These are phyloP conservation scores for Penicillium cosmopolitanum DNA, from an alignment of 495 filamentous ascomycete species.

Conservation along the genomic window DNA sequence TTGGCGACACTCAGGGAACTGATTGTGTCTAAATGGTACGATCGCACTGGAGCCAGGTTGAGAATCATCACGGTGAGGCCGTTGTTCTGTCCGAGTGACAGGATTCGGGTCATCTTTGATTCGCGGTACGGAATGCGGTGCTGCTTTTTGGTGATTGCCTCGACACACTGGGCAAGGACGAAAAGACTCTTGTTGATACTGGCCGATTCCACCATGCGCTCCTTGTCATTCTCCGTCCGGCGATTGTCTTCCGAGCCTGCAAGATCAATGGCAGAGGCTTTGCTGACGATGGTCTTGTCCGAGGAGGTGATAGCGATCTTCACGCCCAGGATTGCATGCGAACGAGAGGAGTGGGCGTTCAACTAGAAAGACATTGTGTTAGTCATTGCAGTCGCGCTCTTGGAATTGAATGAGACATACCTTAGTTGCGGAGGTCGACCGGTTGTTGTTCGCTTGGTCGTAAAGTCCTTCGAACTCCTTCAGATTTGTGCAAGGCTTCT, in stretches of 20 bases:
- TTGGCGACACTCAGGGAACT: constrained; percentile 95
- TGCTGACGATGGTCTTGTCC: constrained; percentile 73
- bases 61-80: constrained; percentile 96
- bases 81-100: constrained; percentile 93
- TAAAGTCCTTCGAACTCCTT: constrained; percentile 94
- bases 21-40: constrained; percentile 91
- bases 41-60: constrained; percentile 83
- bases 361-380: constrained; percentile 46
- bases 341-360: constrained; percentile 91
- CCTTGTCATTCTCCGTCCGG: constrained; percentile 91
- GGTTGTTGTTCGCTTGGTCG: constrained; percentile 91
- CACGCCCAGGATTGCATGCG: constrained; percentile 91
- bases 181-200: constrained; percentile 99
- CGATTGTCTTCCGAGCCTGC: constrained; percentile 97
- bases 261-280: constrained; percentile 91
- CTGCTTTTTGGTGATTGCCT: constrained; percentile 83
- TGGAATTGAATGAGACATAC: constrained; percentile 31
- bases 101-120: constrained; percentile 95
- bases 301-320: constrained; percentile 77
- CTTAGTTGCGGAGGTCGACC: constrained; percentile 91
- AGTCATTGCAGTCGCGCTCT: constrained; percentile 17
- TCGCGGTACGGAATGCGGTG: constrained; percentile 90
- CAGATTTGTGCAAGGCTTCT: constrained; percentile 79
- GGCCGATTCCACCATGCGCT: constrained; percentile 91
- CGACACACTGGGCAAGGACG: constrained; percentile 92